phyloP scores from a whole-genome alignment of 495 filamentous ascomycete genomes.

The Lepraria neglecta region DNA sequence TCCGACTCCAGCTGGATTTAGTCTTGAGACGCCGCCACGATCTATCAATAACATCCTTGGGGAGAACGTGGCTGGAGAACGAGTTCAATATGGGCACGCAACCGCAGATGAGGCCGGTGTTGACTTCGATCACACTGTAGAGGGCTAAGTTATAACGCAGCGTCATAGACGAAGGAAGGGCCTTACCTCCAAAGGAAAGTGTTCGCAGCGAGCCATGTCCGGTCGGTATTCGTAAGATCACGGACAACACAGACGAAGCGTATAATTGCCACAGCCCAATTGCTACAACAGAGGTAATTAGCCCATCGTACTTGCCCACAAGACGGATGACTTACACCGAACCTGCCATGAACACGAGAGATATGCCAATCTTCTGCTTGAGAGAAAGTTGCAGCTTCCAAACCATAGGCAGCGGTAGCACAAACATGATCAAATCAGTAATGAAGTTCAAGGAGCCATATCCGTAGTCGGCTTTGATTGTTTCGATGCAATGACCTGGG shows the following conservation, averaged over 20 bases:
- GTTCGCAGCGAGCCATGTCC: slow-evolving; percentile 2
- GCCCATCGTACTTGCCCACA: neutral
- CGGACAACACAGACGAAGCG: neutral
- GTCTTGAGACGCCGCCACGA: neutral
- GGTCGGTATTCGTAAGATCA: slow-evolving; percentile 1
- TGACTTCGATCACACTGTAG: slow-evolving; percentile 8
- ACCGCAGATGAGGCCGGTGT: slow-evolving; percentile 12
- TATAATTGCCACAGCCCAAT: slow-evolving; percentile 15
- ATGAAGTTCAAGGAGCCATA: slow-evolving; percentile 37
- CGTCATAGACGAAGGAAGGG: neutral
- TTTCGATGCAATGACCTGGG: slow-evolving; percentile 37
- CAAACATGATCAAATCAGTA: slow-evolving; percentile 38
- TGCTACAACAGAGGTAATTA: neutral
- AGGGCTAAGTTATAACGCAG: neutral
- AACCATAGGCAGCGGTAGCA: slow-evolving; percentile 36
- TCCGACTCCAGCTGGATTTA: neutral
- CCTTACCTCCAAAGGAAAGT: slow-evolving; percentile 12
- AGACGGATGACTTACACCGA: slow-evolving; percentile 19
- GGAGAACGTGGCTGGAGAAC: neutral
- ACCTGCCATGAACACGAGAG: slow-evolving; percentile 40
- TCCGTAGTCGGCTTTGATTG: slow-evolving; percentile 30
- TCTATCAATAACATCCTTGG: neutral
- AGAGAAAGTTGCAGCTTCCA: slow-evolving; percentile 36
- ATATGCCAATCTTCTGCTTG: slow-evolving; percentile 39
- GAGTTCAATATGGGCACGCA: slow-evolving; percentile 10